Evolutionary conservation across 805 yeast genomes (phyloP), one percentile per base, ranked within the genome.

Genomic region (Dipodascus albidus): DNA sequence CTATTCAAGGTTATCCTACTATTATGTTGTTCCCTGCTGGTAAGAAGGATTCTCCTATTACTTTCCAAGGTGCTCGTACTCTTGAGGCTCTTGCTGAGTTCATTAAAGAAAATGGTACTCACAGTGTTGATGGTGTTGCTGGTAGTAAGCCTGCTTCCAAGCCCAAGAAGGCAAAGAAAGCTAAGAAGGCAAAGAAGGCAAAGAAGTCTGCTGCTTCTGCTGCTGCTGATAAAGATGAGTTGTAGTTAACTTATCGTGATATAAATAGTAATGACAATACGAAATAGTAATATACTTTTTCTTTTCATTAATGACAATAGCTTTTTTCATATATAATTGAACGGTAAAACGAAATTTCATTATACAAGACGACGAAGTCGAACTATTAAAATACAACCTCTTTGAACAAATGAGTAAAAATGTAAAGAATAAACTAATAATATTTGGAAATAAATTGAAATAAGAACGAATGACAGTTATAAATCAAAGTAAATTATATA

Each of bases 1-100:
- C 81, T 49, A 82, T 93, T 61, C 74, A 78, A 58, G 96, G 97
- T 54, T 93, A 87, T 78, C 99, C 99, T 72, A 91, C 97, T 54
- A 74, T 93, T 62, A 78, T 85, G 66, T 77, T 91, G 55, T 93
- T 82, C 77, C 96, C 96, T 64, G 98, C 96, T 58, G 85, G 86
- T 58, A 79, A 81, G 65, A 79, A 82, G 68, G 70, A 77, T 50
- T 74, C 76, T 56, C 89, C 91, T 55, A 69, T 89, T 56, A 71
- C 74, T 42, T 90, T 75, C 73, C 72, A 75, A 54, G 86, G 88
- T 57, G 73, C 77, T 50, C 87, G 98, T 77, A 83, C 83, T 50
- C 70, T 87, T 54, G 88, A 85, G 62, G 72, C 76, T 27, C 75
- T 93, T 60, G 75, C 85, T 57, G 71, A 74, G 24, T 93, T 90